Evolutionary conservation across 2,329 filamentous ascomycete species (phyloP), one percentile per base, ranked within the genome.

Genomic region (Cladophialophora carrionii): DNA sequence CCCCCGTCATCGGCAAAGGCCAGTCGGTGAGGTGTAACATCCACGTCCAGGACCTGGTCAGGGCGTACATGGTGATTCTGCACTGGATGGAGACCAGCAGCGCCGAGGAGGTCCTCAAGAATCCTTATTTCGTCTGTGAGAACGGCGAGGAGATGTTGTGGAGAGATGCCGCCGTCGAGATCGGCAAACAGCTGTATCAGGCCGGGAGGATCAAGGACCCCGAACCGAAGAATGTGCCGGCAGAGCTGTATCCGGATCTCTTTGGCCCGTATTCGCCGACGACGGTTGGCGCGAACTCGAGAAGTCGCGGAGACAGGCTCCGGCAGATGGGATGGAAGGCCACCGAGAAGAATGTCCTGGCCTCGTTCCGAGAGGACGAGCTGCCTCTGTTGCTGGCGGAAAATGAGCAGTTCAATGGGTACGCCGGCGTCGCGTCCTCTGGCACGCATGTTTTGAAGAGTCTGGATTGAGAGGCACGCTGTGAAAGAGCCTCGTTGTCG

Each of bases 51-150:
- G 82, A 84, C 70, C 73, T 84, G 2, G 80, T 81, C 4, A 69
- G 78, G 3, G 81, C 74, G 0, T 83, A 83, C 66, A 70, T 81
- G 14, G 72, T 74, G 0, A 65, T 84, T 0, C 69, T 83, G 32
- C 79, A 82, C 68, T 76, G 76, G 61, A 72, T 83, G 26, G 81
- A 83, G 61, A 46, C 68, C 5, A 65, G 71, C 0, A 54, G 72
- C 1, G 61, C 73, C 0, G 65, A 69, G 7, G 71, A 77, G 3
- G 66, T 77, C 2, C 68, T 79, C 1, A 63, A 74, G 37, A 82
- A 83, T 64, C 81, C 80, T 0, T 84, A 83, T 68, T 84, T 78
- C 70, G 82, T 83, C 73, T 79, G 76, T 72, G 66, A 68, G 70
- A 74, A 77, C 24, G 79, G 78, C 24, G 56, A 75, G 8, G 81